Conservation (phyloP, 805 yeast species). For the Yarrowia deformans region DNA sequence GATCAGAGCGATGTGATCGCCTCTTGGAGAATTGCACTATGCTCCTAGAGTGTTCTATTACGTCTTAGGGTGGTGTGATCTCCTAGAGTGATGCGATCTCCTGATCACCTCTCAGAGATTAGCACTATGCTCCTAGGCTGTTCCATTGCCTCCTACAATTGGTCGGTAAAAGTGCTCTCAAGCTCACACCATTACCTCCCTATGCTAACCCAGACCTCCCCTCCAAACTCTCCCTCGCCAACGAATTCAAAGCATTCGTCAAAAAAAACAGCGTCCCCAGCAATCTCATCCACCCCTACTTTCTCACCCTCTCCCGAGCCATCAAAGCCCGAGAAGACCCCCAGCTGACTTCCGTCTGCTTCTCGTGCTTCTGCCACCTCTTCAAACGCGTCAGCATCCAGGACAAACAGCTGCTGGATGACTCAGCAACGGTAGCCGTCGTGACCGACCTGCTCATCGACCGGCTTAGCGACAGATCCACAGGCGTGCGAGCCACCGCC, state of each 20-base stretch:
- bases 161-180: no score
- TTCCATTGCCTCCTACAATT: no score
- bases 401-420: slow-evolving; percentile 49
- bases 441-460: slow-evolving; percentile 48
- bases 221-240: slow-evolving; percentile 16
- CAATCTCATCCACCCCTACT: slow-evolving; percentile 1
- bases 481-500: slow-evolving; percentile 47
- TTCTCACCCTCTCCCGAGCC: slow-evolving; percentile 36
- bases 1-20: no score
- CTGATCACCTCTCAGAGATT: no score
- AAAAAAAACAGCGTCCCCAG: slow-evolving; percentile 8
- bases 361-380: slow-evolving; percentile 57
- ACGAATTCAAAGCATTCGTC: slow-evolving; percentile 33
- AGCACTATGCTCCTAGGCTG: no score
- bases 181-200: no score
- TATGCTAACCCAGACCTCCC: slow-evolving; percentile 20
- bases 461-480: slow-evolving; percentile 48
- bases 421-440: slow-evolving; percentile 46
- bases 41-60: no score
- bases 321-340: slow-evolving; percentile 41
- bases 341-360: slow-evolving; percentile 47
- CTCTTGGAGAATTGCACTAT: no score
- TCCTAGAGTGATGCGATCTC: no score
- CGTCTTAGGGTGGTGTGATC: no score
- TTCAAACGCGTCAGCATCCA: slow-evolving; percentile 56